Evolutionary conservation across 345 rosid genomes (phyloP).

Genomic region (Gynandropsis gynandra): DNA sequence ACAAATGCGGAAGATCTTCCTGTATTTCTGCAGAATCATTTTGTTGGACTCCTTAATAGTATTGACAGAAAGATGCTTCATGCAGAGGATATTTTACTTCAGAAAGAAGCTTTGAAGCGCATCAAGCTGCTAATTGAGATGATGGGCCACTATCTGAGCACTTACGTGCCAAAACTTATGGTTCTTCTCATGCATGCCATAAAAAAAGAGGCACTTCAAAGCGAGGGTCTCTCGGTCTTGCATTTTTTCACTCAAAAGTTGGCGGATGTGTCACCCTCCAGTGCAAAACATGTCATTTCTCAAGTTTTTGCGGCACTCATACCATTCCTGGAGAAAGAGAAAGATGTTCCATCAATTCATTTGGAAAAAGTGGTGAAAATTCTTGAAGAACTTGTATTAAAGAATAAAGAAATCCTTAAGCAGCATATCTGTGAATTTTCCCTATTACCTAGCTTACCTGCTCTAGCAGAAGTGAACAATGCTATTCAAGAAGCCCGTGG

Average conservation of each 20-base stretch:
- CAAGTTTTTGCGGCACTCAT: conserved; percentile 92
- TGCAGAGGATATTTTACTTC: conserved; percentile 58
- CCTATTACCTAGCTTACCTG: conserved; percentile 73
- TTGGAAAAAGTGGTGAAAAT: conserved; percentile 69
- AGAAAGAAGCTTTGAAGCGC: conserved; percentile 85
- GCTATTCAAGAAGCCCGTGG: conserved; percentile 96
- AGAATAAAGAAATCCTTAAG: conserved; percentile 65
- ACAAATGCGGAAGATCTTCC: conserved; percentile 78
- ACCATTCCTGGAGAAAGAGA: conserved; percentile 80
- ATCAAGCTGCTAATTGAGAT: conserved; percentile 80
- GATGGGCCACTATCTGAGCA: conserved; percentile 86
- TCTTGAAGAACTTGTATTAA: conserved; percentile 80
- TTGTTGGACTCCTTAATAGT: conserved; percentile 93
- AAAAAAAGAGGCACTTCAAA: conserved; percentile 71
- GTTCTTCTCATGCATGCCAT: conserved; percentile 95
- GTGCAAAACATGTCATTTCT: conserved; percentile 80
- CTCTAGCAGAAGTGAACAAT: conserved; percentile 64
- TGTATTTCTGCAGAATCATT: conserved; percentile 82
- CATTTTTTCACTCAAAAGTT: conserved; percentile 72
- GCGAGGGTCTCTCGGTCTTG: conserved; percentile 80
- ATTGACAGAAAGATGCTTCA: conserved; percentile 91
- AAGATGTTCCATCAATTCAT: conserved; percentile 41
- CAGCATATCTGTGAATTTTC: conserved; percentile 91
- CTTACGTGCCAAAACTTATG: conserved; percentile 89
- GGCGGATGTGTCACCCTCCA: conserved; percentile 69